Percentiles rank a stretch among this genome's conserved stretches.
phyloP scores from a whole-genome alignment of 2,329 filamentous ascomycete genomes.

The Didymella glomerata region DNA sequence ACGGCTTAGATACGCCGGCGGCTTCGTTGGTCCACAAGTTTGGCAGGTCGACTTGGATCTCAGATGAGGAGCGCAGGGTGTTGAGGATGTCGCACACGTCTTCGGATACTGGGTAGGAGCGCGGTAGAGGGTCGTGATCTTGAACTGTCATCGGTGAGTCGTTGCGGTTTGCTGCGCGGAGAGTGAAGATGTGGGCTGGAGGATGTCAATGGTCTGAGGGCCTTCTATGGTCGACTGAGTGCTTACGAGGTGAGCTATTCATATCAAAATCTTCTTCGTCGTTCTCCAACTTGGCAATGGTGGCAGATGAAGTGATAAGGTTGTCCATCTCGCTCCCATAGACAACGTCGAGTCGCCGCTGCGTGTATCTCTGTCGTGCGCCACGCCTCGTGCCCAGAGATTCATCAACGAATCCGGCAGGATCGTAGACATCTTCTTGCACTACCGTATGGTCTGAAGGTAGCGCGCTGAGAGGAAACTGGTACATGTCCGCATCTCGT shows the following conservation, averaged over 20 bases:
- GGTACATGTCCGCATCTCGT: background rate
- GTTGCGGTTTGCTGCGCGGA: background rate
- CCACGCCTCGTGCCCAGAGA: slow-evolving; percentile 1
- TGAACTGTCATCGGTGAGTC: background rate
- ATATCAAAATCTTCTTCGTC: background rate
- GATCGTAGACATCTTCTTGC: background rate
- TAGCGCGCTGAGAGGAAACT: slow-evolving; percentile 7
- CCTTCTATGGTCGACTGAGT: no score
- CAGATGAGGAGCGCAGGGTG: slow-evolving; percentile 3
- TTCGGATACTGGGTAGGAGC: background rate
- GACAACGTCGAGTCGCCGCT: slow-evolving; percentile 5
- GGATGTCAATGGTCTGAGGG: background rate
- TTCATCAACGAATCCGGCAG: background rate
- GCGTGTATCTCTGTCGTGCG: background rate
- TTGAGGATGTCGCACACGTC: slow-evolving; percentile 13
- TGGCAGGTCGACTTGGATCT: slow-evolving; percentile 30
- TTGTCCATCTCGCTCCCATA: slow-evolving; percentile 18
- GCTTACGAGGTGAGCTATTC: slow-evolving; percentile 14
- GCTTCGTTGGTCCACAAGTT: slow-evolving; percentile 12
- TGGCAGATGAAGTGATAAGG: slow-evolving; percentile 8
- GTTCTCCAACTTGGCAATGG: background rate
- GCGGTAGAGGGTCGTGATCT: background rate
- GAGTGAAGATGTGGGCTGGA: background rate
- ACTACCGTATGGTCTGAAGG: slow-evolving; percentile 1
- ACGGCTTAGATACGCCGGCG: slow-evolving; percentile 18